Conservation (phyloP, 2,329 filamentous ascomycete species). For the Drechslera avenae region DNA sequence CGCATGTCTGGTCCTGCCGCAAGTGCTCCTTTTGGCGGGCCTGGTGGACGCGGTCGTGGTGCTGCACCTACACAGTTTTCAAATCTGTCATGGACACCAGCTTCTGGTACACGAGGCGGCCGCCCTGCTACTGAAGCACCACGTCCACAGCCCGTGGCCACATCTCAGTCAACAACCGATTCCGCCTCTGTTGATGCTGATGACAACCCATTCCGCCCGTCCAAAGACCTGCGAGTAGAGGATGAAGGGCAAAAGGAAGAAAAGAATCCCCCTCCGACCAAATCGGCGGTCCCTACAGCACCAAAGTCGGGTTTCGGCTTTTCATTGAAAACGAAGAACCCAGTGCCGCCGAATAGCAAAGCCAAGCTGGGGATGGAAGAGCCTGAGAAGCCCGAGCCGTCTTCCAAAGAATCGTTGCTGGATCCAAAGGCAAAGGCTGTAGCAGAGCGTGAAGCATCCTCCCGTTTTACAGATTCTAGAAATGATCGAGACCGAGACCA, state of each 20-base stretch:
- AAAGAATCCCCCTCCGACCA: constrained; percentile 58
- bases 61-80: constrained; percentile 60
- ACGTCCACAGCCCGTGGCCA: constrained; percentile 30
- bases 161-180: constrained; percentile 20
- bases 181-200: constrained; percentile 56
- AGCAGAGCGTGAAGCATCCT: constrained; percentile 34
- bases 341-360: constrained; percentile 59
- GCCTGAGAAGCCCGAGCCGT: constrained; percentile 40
- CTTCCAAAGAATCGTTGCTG: constrained; percentile 48
- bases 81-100: constrained; percentile 73
- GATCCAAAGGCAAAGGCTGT: constrained; percentile 48
- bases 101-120: constrained; percentile 60
- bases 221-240: constrained; percentile 69
- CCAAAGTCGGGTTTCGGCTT: constrained; percentile 74
- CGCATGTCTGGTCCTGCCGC: constrained; percentile 53
- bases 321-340: constrained; percentile 78
- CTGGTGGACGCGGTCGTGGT: constrained; percentile 59
- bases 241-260: constrained; percentile 61
- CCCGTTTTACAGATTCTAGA: constrained; percentile 31
- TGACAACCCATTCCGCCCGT: constrained; percentile 66
- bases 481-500: constrained; percentile 32
- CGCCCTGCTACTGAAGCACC: constrained; percentile 50
- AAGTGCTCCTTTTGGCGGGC: constrained; percentile 47
- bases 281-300: constrained; percentile 58
- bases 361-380: constrained; percentile 56